Percentiles rank a stretch among this genome's conserved stretches.
These are phyloP conservation scores for Pyracantha coccinea DNA, from an alignment of 331 rosid genomes.

Conservation along the genomic window DNA sequence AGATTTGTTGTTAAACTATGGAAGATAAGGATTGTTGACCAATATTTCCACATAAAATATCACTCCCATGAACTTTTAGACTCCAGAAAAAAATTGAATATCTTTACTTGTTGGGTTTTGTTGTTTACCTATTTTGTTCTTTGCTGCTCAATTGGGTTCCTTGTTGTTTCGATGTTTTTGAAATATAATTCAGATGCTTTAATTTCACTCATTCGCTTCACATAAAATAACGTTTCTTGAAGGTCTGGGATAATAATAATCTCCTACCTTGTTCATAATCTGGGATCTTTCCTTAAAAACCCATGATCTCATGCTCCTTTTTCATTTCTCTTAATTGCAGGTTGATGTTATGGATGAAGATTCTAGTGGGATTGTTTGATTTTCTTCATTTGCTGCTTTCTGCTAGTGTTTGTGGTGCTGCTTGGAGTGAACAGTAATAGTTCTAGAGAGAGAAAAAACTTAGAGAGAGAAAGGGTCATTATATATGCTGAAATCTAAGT, in stretches of 20 bases:
- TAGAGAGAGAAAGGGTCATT: constrained; percentile 12
- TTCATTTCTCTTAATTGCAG: constrained; percentile 19
- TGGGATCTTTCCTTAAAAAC: constrained; percentile 3
- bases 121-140: constrained; percentile 11
- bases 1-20: neutral
- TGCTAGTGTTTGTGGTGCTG: constrained; percentile 2
- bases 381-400: neutral
- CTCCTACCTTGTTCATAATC: constrained; percentile 9
- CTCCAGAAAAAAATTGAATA: neutral
- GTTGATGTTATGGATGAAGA: constrained; percentile 28
- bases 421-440: constrained; percentile 10
- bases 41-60: constrained; percentile 38
- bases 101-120: constrained; percentile 13
- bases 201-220: constrained; percentile 17
- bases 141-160: constrained; percentile 21
- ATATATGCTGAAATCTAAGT: constrained; percentile 56
- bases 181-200: constrained; percentile 1
- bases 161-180: neutral
- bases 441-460: neutral
- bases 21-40: neutral
- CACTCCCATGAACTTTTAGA: constrained; percentile 4
- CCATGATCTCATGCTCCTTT: constrained; percentile 19
- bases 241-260: constrained; percentile 2
- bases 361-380: constrained; percentile 23
- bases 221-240: constrained; percentile 40